Percentiles rank a stretch among this genome's conserved stretches.
Evolutionary conservation across 345 rosid genomes (phyloP).

Genomic region (Syzygium grande): DNA sequence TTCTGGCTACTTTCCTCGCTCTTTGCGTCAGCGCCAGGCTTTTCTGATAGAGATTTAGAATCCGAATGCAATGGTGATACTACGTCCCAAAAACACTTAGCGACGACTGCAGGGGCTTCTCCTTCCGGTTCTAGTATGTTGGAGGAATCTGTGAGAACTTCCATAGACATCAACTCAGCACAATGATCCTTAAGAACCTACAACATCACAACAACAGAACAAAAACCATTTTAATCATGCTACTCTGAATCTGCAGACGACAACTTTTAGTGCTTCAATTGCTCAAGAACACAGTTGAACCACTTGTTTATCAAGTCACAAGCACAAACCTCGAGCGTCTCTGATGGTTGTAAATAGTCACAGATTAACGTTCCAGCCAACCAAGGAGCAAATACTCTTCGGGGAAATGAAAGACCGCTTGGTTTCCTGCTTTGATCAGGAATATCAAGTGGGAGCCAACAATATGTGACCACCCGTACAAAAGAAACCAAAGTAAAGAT

Average conservation of each 20-base stretch:
- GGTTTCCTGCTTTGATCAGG: slow-evolving; percentile 39
- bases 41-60: slow-evolving; percentile 13
- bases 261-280: neutral
- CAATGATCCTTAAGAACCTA: slow-evolving; percentile 85
- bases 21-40: slow-evolving; percentile 1
- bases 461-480: neutral
- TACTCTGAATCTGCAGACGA: neutral
- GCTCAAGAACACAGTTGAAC: neutral
- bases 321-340: slow-evolving; percentile 63
- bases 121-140: slow-evolving; percentile 51
- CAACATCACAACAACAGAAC: neutral
- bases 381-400: slow-evolving; percentile 87
- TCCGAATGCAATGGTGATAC: slow-evolving; percentile 14
- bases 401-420: slow-evolving; percentile 51
- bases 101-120: slow-evolving; percentile 27
- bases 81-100: slow-evolving; percentile 65
- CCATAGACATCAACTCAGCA: slow-evolving; percentile 73
- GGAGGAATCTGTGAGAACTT: slow-evolving; percentile 36
- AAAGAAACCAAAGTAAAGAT: neutral
- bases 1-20: slow-evolving; percentile 5
- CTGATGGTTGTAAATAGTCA: slow-evolving; percentile 76
- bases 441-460: neutral
- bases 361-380: slow-evolving; percentile 47
- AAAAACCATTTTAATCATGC: neutral
- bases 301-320: neutral